Evolutionary conservation across 768 basidiomycete genomes (phyloP), one percentile per base, ranked within the genome.

Genomic region (Inosperma sp.): DNA sequence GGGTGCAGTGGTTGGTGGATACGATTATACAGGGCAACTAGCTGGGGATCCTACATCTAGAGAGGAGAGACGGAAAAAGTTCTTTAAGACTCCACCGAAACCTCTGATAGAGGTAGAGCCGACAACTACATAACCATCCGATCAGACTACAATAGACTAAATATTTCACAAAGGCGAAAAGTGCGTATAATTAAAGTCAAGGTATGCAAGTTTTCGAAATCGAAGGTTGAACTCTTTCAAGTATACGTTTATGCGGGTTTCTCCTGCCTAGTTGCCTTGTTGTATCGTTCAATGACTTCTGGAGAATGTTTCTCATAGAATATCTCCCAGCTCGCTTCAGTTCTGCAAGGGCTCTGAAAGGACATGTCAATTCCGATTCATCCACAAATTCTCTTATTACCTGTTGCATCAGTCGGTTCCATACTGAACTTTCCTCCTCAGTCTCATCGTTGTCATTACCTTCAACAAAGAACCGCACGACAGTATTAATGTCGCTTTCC

Each of bases 1-100:
- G 50, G 93, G 89, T 44, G 84, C 83, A 10, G 76, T 83, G 5
- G 80, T 93, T 65, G 94, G 91, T 13, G 79, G 82, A 33, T 89
- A 86, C 63, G 87, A 93, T 59, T 86, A 86, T 56, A 79, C 85
- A 19, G 89, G 92, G 47, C 74, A 82, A 59, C 67, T 86, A 51
- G 62, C 69, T 9, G 81, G 81, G 34, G 72, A 76, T 43, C 59
- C 68, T 4, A 66, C 67, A 44, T 54, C 63, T 54, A 61, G 68
- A 55, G 89, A 91, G 62, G 88, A 89, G 67, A 80, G 75, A 56
- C 79, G 87, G 61, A 80, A 74, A 68, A 78, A 72, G 33, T 95
- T 96, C 72, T 95, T 95, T 78, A 95, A 94, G 69, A 77, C 83
- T 35, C 72, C 76, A 61, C 69, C 72, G 56, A 69, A 73, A 55